phyloP scores from a whole-genome alignment of 768 basidiomycete species.

The Kwoniella europaea region DNA sequence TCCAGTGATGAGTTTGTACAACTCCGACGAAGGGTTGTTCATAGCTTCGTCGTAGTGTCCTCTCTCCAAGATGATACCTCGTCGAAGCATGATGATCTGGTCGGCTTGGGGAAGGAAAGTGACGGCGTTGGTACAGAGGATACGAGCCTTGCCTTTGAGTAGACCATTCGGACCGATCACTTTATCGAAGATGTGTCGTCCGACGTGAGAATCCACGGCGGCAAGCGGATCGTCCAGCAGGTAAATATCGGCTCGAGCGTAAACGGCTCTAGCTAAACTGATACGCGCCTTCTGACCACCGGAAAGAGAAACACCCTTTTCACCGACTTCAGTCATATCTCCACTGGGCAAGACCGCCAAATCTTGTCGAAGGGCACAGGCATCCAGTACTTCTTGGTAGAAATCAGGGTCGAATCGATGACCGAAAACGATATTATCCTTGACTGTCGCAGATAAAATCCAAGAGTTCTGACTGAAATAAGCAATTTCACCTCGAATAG shows the following conservation, averaged over 20 bases:
- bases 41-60: slow-evolving; percentile 68
- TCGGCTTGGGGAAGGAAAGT: slow-evolving; percentile 82
- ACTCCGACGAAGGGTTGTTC: slow-evolving; percentile 67
- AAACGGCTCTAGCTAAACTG: slow-evolving; percentile 72
- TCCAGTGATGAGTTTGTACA: slow-evolving; percentile 70
- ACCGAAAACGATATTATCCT: slow-evolving; percentile 90
- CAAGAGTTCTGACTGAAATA: slow-evolving; percentile 89
- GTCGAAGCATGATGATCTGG: slow-evolving; percentile 73
- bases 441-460: slow-evolving; percentile 83
- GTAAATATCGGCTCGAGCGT: slow-evolving; percentile 88
- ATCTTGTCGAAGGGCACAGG: slow-evolving; percentile 85
- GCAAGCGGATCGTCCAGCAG: slow-evolving; percentile 90
- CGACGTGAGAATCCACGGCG: slow-evolving; percentile 60
- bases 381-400: slow-evolving; percentile 59
- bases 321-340: slow-evolving; percentile 63
- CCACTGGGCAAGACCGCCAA: slow-evolving; percentile 77
- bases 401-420: slow-evolving; percentile 78
- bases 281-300: slow-evolving; percentile 59
- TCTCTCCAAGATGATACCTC: slow-evolving; percentile 78
- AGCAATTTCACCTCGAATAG: slow-evolving; percentile 71
- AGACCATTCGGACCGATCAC: slow-evolving; percentile 85
- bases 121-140: slow-evolving; percentile 85
- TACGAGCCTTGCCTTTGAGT: slow-evolving; percentile 78
- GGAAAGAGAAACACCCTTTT: slow-evolving; percentile 55
- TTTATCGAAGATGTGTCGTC: slow-evolving; percentile 64